Conservation (phyloP, 495 filamentous ascomycete species). For the Friedmanniomyces endolithicus region DNA sequence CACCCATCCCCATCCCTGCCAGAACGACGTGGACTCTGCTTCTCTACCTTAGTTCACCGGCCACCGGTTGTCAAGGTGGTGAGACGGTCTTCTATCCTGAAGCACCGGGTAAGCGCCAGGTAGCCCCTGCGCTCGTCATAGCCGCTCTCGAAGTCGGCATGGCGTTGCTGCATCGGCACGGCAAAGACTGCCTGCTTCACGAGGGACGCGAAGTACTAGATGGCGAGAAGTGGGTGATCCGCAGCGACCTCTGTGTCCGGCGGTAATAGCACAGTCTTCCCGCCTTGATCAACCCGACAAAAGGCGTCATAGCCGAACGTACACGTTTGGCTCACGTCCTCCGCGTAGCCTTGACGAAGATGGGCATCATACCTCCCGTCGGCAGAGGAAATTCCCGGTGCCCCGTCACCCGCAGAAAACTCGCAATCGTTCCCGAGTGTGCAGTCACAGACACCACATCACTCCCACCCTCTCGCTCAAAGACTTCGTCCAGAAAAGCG, state of each 20-base stretch:
- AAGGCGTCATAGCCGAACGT: too few relatives aligned
- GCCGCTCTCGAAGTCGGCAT: conserved; percentile 68
- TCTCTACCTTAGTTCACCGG: conserved; percentile 64
- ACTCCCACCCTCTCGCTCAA: conserved; percentile 2
- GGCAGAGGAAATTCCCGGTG: conserved; percentile 26
- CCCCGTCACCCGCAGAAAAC: conserved; percentile 23
- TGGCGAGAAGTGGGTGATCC: conserved; percentile 88
- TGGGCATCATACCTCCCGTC: conserved; percentile 29
- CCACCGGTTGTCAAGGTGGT: conserved; percentile 60
- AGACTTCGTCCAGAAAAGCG: conserved; percentile 17
- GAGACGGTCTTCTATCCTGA: conserved; percentile 86
- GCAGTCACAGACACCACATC: conserved; percentile 25
- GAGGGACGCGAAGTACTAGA: conserved; percentile 66
- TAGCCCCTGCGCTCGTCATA: conserved; percentile 40
- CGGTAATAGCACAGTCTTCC: conserved; percentile 29
- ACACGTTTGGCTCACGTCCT: conserved; percentile 10
- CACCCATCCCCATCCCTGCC: conserved; percentile 34
- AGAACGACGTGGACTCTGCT: conserved; percentile 88
- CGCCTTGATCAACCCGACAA: too few relatives aligned
- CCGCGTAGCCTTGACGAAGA: conserved; percentile 29
- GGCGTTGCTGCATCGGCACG: conserved; percentile 78
- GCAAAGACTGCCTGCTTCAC: conserved; percentile 78
- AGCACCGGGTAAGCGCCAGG: conserved; percentile 38
- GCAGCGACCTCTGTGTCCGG: conserved; percentile 73
- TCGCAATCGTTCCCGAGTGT: conserved; percentile 29